Percentiles rank a stretch among this genome's conserved stretches.
Conservation (phyloP, 805 yeast genomes). For the Kodamaea lidongshanica region DNA sequence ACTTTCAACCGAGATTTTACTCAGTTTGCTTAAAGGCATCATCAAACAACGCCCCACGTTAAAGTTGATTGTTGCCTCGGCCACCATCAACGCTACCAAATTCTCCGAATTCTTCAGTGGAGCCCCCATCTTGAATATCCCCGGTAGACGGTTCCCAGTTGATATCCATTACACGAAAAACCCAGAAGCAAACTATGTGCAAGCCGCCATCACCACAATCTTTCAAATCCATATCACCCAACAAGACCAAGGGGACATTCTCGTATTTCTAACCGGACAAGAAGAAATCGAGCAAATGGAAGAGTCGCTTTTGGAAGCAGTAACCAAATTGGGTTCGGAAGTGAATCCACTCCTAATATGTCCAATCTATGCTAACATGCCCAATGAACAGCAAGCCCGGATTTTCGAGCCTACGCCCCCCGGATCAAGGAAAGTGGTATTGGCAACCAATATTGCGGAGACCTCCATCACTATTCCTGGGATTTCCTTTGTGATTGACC, state of each 20-base stretch:
- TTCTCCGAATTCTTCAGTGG: slow-evolving; percentile 75
- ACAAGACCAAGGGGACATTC: slow-evolving; percentile 72
- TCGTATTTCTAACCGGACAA: slow-evolving; percentile 92
- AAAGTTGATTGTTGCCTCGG: slow-evolving; percentile 79
- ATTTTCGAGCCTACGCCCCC: slow-evolving; percentile 87
- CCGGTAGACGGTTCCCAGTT: slow-evolving; percentile 92
- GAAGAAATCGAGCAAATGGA: slow-evolving; percentile 88
- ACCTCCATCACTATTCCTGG: slow-evolving; percentile 44
- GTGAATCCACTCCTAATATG: slow-evolving; percentile 63
- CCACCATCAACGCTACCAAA: slow-evolving; percentile 86
- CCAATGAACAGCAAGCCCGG: slow-evolving; percentile 71
- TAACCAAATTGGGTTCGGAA: slow-evolving; percentile 52
- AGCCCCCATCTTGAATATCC: slow-evolving; percentile 84
- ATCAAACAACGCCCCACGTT: slow-evolving; percentile 59
- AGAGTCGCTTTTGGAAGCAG: slow-evolving; percentile 63
- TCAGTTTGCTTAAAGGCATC: slow-evolving; percentile 76
- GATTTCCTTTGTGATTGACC: slow-evolving; percentile 37
- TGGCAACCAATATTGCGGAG: slow-evolving; percentile 87
- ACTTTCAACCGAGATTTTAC: slow-evolving; percentile 74
- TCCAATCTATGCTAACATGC: slow-evolving; percentile 88
- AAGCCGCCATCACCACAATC: slow-evolving; percentile 82
- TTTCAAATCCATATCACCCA: slow-evolving; percentile 73
- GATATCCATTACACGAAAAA: slow-evolving; percentile 74
- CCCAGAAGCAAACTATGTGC: slow-evolving; percentile 87
- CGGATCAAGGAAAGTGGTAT: slow-evolving; percentile 72